A percentile compares a stretch with the other conserved stretches of the same genome.
Conservation (phyloP, 805 yeast species). For the Candida coleopterorum region DNA sequence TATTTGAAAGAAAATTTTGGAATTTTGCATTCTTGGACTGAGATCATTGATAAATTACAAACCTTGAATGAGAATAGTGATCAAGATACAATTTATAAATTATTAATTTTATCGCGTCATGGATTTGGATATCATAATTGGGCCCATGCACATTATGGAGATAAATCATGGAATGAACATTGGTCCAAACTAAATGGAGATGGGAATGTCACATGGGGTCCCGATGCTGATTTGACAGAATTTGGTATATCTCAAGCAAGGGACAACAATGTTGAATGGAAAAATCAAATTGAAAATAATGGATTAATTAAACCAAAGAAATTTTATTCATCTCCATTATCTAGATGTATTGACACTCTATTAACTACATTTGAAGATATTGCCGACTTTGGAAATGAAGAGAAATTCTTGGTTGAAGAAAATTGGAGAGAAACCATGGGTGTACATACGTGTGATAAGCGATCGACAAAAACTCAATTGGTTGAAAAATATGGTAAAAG, state of each 20-base stretch:
- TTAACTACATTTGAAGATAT: conserved; percentile 42
- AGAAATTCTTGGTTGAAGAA: conserved; percentile 39
- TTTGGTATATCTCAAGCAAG: conserved; percentile 42
- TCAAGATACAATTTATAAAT: conserved; percentile 31
- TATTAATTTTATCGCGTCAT: conserved; percentile 47
- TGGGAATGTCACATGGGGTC: conserved; percentile 46
- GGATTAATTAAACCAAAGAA: conserved; percentile 30
- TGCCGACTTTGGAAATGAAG: conserved; percentile 14
- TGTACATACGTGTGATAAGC: conserved; percentile 46
- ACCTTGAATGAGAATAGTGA: conserved; percentile 29
- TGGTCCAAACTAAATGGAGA: conserved; percentile 44
- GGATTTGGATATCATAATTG: conserved; percentile 53
- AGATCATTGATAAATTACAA: conserved; percentile 23
- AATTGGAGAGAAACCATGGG: conserved; percentile 47
- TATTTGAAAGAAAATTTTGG: conserved; percentile 44
- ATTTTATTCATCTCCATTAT: conserved; percentile 47
- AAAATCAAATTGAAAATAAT: conserved; percentile 6
- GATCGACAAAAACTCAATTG: conserved; percentile 34
- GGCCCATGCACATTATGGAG: conserved; percentile 44
- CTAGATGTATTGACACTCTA: conserved; percentile 48
- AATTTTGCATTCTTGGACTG: conserved; percentile 30
- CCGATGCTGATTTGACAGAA: conserved; percentile 47
- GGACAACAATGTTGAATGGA: conserved; percentile 40
- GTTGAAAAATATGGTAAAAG: conserved; percentile 33
- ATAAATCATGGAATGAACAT: conserved; percentile 40